Evolutionary conservation across 2,329 filamentous ascomycete species (phyloP), one percentile per base, ranked within the genome.

Genomic region (Torrubiellomyces zombiae): DNA sequence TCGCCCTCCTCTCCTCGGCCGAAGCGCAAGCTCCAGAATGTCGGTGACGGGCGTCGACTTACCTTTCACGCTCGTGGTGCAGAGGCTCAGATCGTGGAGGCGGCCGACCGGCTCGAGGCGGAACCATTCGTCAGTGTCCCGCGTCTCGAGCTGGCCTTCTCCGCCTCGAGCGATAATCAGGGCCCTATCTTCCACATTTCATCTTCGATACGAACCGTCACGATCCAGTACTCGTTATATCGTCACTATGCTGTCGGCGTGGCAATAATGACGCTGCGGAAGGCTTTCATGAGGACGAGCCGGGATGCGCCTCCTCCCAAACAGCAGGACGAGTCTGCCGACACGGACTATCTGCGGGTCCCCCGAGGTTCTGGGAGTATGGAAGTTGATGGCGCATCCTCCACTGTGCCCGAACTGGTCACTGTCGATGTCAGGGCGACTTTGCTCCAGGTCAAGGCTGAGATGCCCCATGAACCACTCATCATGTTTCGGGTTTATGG

Each of bases 51-150:
- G 2, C 68, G 89, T 30, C 73, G 81, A 16, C 55, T 98, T 15
- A 73, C 79, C 4, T 51, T 95, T 14, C 79, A 92, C 43, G 67
- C 79, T 18, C 72, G 79, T 32, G 82, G 82, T 1, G 59, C 98
- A 4, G 89, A 95, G 47, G 82, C 76, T 0, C 86, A 89, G 38
- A 78, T 95, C 24, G 75, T 95, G 23, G 89, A 98, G 45, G 78
- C 77, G 0, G 66, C 76, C 3, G 81, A 94, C 32, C 77, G 72
- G 33, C 76, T 83, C 49, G 83, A 94, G 44, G 58, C 71, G 3
- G 82, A 94, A 29, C 75, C 85, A 1, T 95, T 94, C 43, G 49
- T 95, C 35, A 78, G 71, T 20, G 59, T 98, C 30, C 89, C 91
- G 15, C 70, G 76, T 17, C 82, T 92, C 37, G 89, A 98, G 44